Percentiles rank a stretch among this genome's conserved stretches.
These are phyloP conservation scores for Guyanaporus albipodus DNA, from an alignment of 768 basidiomycete species.

Conservation along the genomic window DNA sequence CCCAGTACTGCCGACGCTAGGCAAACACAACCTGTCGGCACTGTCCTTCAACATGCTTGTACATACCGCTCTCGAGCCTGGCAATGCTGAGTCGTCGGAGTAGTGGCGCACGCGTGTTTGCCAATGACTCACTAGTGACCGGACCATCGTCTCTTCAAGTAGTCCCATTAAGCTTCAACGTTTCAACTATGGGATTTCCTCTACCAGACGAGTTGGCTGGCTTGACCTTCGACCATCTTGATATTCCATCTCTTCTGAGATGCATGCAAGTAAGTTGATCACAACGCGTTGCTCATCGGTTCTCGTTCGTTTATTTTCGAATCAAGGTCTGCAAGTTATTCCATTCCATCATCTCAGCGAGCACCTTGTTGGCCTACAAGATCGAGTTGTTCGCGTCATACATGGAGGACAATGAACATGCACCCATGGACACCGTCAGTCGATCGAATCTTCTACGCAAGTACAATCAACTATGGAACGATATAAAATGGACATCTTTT, in stretches of 20 bases:
- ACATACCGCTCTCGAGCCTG: too few species aligned
- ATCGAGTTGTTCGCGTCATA: constrained; percentile 28
- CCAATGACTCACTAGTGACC: too few species aligned
- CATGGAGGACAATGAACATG: constrained; percentile 22
- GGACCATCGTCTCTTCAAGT: background rate
- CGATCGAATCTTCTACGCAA: constrained; percentile 27
- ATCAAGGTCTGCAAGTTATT: constrained; percentile 32
- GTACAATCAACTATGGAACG: constrained; percentile 29
- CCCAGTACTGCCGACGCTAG: too few species aligned
- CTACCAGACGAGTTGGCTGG: constrained; percentile 32
- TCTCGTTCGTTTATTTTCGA: background rate
- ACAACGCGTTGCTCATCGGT: background rate
- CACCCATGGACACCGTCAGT: constrained; percentile 16
- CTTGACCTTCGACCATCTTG: constrained; percentile 25
- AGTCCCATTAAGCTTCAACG: too few species aligned
- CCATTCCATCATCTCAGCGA: constrained; percentile 23
- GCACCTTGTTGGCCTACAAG: constrained; percentile 28
- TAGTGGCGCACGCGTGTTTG: too few species aligned
- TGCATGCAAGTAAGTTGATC: constrained; percentile 25
- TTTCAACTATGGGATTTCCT: constrained; percentile 15
- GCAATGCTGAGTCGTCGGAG: too few species aligned
- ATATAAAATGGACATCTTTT: constrained; percentile 19
- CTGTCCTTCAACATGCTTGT: too few species aligned
- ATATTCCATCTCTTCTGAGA: constrained; percentile 25
- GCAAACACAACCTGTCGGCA: too few species aligned